Base-by-base conservation (phyloP, 1,284 basidiomycete species). In the Cryptococcus sp. region DNA sequence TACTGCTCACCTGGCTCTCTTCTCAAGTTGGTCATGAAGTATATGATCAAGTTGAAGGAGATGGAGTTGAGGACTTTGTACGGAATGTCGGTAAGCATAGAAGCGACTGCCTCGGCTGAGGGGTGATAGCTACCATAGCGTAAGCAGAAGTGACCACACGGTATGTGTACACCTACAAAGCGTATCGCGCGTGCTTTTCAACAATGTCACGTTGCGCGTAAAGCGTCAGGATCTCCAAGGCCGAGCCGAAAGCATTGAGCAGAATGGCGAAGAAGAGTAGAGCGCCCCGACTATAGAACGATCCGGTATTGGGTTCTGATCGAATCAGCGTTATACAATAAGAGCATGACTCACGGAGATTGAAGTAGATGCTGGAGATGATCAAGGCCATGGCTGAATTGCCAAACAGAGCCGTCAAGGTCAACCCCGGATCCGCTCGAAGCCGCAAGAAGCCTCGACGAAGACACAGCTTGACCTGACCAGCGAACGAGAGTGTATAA, bases 151-250 rank as follows among this genome's bases (percentile, higher is more conserved):
- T 17, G 17, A 11, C 19, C 19, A 20, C 10, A 42, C 2, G 54
- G 31, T 17, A 62, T 62, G 7, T 63, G 1, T 69, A 67, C 4
- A 73, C 74, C 50, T 67, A 67, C 68, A 82, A 80, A 47, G 80
- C 80, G 59, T 78, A 82, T 50, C 74, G 75, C 13, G 73, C 63
- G 49, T 80, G 78, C 54, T 80, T 80, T 60, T 79, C 78, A 49
- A 82, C 75, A 47, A 82, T 78, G 11, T 76, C 74, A 44, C 80
- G 74, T 62, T 81, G 81, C 17, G 80, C 74, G 67, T 81, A 82
- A 4, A 81, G 70, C 1, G 79, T 79, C n/a, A 80, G 65, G 55
- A 81, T 80, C 65, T 79, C 63, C 10, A 74, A 53, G 22, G 72
- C 72, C 23, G 69, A 64, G 56, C 68, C 64, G 51, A 70, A 69